Evolutionary conservation across 208 protist species (phyloP), one percentile per base, ranked within the genome.

Genomic region (Crithidia thermophila): DNA sequence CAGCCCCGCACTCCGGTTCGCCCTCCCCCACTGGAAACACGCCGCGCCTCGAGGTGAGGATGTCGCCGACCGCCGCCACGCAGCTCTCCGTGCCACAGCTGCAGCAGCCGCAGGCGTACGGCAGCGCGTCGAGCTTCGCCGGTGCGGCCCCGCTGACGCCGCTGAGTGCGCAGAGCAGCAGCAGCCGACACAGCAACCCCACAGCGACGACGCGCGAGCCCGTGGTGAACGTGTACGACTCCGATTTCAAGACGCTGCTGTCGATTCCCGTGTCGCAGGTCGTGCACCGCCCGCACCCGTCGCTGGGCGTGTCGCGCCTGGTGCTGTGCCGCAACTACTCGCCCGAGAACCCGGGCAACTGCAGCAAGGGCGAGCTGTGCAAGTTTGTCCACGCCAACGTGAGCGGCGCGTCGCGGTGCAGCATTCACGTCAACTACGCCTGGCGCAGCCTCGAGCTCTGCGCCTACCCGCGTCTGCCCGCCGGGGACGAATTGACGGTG

Each of bases 361-460:
- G 90, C 68, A 58, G 27, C 20, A 89, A 79, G 60, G 79, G 81
- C 3, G 72, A 68, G 4, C 21, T 56, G 31, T 95, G 90, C 69
- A 90, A 83, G 75, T 93, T 93, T 75, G 83, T 95, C 39, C 90
- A 95, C 73, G 87, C 81, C 27, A 81, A 90, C 62, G 28, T 77
- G 9, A 70, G 58, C 33, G 58, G 52, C 50, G 69, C 42, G 0
- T 47, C 64, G 8, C 75, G 85, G 31, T 63, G 67, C 62, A 63
- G 53, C 42, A 88, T 95, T 28, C 90, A 95, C 68, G 85, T 95
- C 8, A 93, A 93, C 72, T 92, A 92, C 62, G 77, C 82, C 25
- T 95, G 84, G 77, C 77, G 77, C 42, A 56, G 59, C 37, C 67
- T 83, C 6, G 68, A 72, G 2, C 52, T 75, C 16, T 93, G 87